Base-by-base conservation (phyloP, 345 rosid genomes). In the Salix arbutifolia region DNA sequence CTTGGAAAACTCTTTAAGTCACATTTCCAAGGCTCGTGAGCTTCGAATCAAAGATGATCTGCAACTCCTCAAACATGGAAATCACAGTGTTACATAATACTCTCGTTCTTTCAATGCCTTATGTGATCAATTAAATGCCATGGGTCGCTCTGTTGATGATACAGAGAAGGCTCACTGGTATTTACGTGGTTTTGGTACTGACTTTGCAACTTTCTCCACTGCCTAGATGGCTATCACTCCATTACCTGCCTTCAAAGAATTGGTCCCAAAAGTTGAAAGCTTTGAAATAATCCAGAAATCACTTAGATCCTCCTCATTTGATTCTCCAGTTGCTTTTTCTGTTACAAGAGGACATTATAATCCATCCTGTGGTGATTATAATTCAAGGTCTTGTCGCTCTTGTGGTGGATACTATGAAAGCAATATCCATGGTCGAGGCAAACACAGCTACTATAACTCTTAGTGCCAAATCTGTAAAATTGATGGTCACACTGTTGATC, bases 401-500 rank as follows among this genome's bases (percentile, higher is more conserved):
- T 2, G 30, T 28, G 30, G 30, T 28, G 30, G 30, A 2, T 28
- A 28, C 2, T 28, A 1, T 28, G 30, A 1, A 28, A 28, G 2
- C 30, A 1, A 65, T 48, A 30, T 31, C 5, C 61, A 69, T 8
- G 60, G 67, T n/a, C 58, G 56, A 12, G 30, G 30, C 68, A 4
- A 16, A 70, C 70, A 2, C 75, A 35, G 4, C 31, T 28, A 1
- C 30, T 1, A 28, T 28, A 28, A 1, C 30, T 28, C 2, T 28
- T 2, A 26, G 1, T 72, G 70, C 25, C 76, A 71, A 10, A 71
- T 77, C 5, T 77, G 48, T 9, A 30, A 42, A 21, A 0, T 25
- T 14, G 69, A 77, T 7, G 69, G 79, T 4, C 79, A 76, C 25
- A 69, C 69, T 58, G 61, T 28, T 8, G 40, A 76, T 68, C 44